Conservation (phyloP, 1,284 basidiomycete genomes). For the Phlebopus sp. region DNA sequence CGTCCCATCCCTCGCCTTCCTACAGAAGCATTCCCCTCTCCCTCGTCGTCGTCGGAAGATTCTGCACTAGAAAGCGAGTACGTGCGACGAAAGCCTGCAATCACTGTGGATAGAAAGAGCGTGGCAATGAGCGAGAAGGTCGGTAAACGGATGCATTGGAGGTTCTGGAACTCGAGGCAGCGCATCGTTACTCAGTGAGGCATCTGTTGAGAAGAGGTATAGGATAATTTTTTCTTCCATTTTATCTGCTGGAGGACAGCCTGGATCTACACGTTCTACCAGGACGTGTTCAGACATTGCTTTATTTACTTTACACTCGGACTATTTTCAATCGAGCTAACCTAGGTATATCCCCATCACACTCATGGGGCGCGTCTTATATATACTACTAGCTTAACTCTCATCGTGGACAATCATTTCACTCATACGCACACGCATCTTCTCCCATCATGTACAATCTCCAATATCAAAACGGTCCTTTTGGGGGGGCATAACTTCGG, state of each 20-base stretch:
- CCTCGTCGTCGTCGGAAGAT: slow-evolving; percentile 1
- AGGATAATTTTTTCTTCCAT: too few relatives aligned
- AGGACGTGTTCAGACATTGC: background rate
- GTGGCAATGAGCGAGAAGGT: background rate
- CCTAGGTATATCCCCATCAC: too few relatives aligned
- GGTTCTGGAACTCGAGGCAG: slow-evolving; percentile 4
- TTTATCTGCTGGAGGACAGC: too few relatives aligned
- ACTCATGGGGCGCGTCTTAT: too few relatives aligned
- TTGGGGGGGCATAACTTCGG: too few relatives aligned
- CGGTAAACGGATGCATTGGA: slow-evolving; percentile 1
- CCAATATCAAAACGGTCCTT: too few relatives aligned
- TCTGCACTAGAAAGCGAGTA: background rate
- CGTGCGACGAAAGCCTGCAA: background rate
- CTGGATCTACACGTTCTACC: too few relatives aligned
- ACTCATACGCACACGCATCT: background rate
- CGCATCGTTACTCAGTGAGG: slow-evolving; percentile 1
- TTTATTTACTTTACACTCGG: background rate
- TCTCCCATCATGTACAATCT: background rate
- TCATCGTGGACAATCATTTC: background rate
- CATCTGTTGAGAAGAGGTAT: too few relatives aligned
- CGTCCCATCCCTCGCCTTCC: background rate
- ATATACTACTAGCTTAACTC: background rate
- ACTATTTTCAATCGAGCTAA: background rate
- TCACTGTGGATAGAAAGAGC: background rate
- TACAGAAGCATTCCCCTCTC: background rate